phyloP scores from a whole-genome alignment of 768 basidiomycete species.

The Neoboletus magnificus region DNA sequence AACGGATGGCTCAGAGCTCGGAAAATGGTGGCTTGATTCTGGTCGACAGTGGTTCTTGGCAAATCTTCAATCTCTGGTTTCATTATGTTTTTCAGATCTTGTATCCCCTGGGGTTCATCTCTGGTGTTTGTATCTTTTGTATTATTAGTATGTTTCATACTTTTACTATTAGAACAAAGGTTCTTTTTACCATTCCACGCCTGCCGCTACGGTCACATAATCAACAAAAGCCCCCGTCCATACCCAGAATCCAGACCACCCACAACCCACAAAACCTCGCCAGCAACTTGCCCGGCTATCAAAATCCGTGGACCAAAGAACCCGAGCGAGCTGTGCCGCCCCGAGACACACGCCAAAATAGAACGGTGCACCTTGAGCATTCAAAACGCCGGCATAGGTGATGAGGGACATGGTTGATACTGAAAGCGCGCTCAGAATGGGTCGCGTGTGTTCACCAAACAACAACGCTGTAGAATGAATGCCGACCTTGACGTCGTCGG shows the following conservation, averaged over 20 bases:
- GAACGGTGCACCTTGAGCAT: conserved; percentile 73
- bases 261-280: conserved; percentile 85
- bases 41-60: background rate
- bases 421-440: conserved; percentile 74
- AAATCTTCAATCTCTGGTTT: background rate
- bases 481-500: conserved; percentile 80
- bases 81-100: background rate
- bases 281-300: conserved; percentile 78
- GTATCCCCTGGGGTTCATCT: background rate
- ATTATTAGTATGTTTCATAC: background rate
- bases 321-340: conserved; percentile 70
- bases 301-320: conserved; percentile 74
- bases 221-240: conserved; percentile 80
- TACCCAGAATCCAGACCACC: conserved; percentile 84
- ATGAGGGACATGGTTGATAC: conserved; percentile 69
- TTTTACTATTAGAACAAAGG: background rate
- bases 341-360: conserved; percentile 76
- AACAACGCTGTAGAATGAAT: conserved; percentile 94
- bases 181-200: conserved; percentile 4
- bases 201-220: conserved; percentile 40
- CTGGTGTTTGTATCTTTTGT: background rate
- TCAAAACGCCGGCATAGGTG: conserved; percentile 75
- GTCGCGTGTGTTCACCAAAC: conserved; percentile 74
- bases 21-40: conserved; percentile 19
- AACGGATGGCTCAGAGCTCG: conserved; percentile 75